A percentile compares a stretch with the other conserved stretches of the same genome.
These are phyloP conservation scores for Blastomyces gilchristii DNA, from an alignment of 2,329 filamentous ascomycete species.

Conservation along the genomic window DNA sequence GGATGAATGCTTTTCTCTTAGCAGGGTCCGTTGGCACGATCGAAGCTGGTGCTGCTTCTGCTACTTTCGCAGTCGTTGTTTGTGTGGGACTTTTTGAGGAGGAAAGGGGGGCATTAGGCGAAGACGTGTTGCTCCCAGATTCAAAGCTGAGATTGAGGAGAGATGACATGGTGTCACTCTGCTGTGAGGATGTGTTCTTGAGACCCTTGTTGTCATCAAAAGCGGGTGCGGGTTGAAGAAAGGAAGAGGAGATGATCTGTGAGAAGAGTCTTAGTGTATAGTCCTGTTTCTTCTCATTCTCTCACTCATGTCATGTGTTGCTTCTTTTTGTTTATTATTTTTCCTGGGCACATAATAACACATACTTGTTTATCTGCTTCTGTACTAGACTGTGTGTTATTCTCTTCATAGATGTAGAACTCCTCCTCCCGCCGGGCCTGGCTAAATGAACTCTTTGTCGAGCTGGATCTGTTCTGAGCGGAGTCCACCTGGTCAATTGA, in stretches of 20 bases:
- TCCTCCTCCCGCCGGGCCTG: conserved; percentile 15
- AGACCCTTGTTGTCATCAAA: background rate
- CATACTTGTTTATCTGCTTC: conserved; percentile 16
- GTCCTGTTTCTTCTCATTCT: background rate
- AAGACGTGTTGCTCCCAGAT: conserved; percentile 17
- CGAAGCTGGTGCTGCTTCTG: conserved; percentile 13
- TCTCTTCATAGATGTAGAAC: conserved; percentile 19
- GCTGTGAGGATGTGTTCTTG: conserved; percentile 9
- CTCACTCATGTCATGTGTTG: background rate
- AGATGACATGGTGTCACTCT: conserved; percentile 13
- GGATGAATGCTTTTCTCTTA: conserved; percentile 31
- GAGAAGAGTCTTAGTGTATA: background rate
- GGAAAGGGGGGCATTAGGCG: conserved; percentile 9
- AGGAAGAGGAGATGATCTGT: conserved; percentile 3
- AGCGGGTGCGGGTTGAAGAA: conserved; percentile 2
- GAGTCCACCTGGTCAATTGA: conserved; percentile 32
- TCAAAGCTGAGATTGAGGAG: conserved; percentile 15
- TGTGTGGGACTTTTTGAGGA: conserved; percentile 17
- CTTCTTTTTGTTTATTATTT: background rate
- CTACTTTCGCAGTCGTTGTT: conserved; percentile 4
- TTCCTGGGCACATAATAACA: background rate
- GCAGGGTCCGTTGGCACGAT: conserved; percentile 27
- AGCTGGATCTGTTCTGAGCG: conserved; percentile 10
- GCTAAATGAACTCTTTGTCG: conserved; percentile 17
- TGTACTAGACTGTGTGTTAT: conserved; percentile 13